A percentile compares a stretch with the other conserved stretches of the same genome.
phyloP scores from a whole-genome alignment of 495 filamentous ascomycete genomes.

The Daldinia loculata region DNA sequence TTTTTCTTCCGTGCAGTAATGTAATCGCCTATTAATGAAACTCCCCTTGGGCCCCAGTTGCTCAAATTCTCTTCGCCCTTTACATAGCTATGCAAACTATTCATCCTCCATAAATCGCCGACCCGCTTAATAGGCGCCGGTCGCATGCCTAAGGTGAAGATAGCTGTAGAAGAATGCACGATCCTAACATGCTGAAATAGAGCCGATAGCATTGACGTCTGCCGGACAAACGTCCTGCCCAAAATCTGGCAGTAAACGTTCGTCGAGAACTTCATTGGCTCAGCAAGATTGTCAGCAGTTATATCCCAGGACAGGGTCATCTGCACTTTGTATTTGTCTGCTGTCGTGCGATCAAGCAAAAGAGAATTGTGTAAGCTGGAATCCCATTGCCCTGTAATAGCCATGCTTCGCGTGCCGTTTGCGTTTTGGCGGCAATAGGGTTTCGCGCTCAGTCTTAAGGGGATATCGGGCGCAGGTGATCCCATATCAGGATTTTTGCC shows the following conservation, averaged over 20 bases:
- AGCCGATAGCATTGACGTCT: constrained; percentile 84
- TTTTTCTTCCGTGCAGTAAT: constrained; percentile 74
- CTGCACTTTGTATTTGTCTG: constrained; percentile 90
- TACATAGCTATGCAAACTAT: constrained; percentile 90
- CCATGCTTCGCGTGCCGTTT: constrained; percentile 90
- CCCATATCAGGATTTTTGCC: constrained; percentile 84
- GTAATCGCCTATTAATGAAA: constrained; percentile 86
- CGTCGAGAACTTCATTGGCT: constrained; percentile 84
- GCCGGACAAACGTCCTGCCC: constrained; percentile 82
- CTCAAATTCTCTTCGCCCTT: constrained; percentile 89
- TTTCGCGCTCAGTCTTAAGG: constrained; percentile 76
- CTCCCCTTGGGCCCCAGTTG: constrained; percentile 86
- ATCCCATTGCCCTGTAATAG: constrained; percentile 91
- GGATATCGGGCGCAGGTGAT: constrained; percentile 73
- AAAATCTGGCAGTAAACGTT: constrained; percentile 83
- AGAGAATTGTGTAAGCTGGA: constrained; percentile 91
- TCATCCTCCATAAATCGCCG: constrained; percentile 96
- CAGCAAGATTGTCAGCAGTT: constrained; percentile 75
- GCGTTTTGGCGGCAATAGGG: constrained; percentile 81
- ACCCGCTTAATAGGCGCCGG: constrained; percentile 90
- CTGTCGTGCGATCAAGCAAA: constrained; percentile 86
- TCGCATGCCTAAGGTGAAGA: constrained; percentile 85
- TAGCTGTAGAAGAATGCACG: constrained; percentile 82
- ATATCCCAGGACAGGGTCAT: constrained; percentile 87
- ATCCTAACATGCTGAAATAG: constrained; percentile 85